Evolutionary conservation across 2,329 filamentous ascomycete species (phyloP).

Genomic region (Massarina eburnea): DNA sequence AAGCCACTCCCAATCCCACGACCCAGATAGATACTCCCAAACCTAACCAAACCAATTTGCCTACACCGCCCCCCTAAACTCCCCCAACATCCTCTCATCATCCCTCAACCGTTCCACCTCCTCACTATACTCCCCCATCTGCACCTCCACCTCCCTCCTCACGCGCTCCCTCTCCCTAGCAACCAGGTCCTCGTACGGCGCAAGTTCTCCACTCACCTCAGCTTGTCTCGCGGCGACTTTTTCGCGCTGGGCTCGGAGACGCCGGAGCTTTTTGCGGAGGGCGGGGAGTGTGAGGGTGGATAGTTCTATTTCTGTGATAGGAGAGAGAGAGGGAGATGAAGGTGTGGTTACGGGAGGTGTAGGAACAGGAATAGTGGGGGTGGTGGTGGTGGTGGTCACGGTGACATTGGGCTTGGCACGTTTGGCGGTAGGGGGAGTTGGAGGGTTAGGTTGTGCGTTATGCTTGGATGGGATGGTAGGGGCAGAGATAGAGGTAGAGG

Average conservation of each 20-base stretch:
- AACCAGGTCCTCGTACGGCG: constrained; percentile 18
- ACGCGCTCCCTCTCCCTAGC: constrained; percentile 24
- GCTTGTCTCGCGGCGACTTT: constrained; percentile 19
- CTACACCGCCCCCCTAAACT: constrained; percentile 16
- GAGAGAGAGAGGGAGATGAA: no score
- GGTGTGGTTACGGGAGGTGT: constrained; percentile 4
- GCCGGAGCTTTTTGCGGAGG: constrained; percentile 19
- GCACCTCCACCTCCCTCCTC: constrained; percentile 17
- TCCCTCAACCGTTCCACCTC: constrained; percentile 17
- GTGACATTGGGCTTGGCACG: constrained; percentile 1
- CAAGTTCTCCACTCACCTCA: constrained; percentile 16
- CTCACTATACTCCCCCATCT: constrained; percentile 15
- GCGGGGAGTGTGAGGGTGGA: constrained; percentile 17
- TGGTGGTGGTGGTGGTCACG: background rate
- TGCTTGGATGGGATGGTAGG: background rate
- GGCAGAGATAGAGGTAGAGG: no score
- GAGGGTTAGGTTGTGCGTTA: background rate
- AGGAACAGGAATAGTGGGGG: background rate
- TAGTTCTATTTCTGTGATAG: no score
- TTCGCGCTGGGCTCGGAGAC: constrained; percentile 14
- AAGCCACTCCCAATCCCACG: no score
- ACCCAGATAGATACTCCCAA: no score
- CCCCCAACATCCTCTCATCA: constrained; percentile 18
- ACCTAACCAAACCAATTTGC: no score
- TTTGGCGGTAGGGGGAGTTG: constrained; percentile 5